Base-by-base conservation (phyloP, 2,329 filamentous ascomycete species). In the Shiraia sp. region DNA sequence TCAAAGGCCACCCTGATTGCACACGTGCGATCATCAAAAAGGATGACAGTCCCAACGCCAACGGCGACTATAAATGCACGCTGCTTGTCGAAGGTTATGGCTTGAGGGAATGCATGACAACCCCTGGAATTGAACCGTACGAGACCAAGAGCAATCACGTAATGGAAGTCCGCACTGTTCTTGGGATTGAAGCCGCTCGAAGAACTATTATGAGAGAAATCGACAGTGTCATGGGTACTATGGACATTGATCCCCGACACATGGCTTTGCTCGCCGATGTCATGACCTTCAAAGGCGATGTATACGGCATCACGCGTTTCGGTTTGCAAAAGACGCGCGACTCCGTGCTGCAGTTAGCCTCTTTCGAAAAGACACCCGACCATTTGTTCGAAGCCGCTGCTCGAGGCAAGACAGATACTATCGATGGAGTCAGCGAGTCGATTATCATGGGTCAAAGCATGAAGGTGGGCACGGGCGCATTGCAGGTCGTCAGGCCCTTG, bases 361-460 rank as follows among this genome's bases (percentile, higher is more conserved):
- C 87, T 13, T 99, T 99, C 65, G 93, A 99, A 72, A 97, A 97
- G 80, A 99, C 93, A 32, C 90, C 93, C 0, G 93, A 99, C 66
- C 93, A 99, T 72, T 73, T 99, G 28, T 99, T 99, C 62, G 92
- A 96, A 51, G 93, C 93, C 2, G 93, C 91, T 6, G 88, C 90
- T 4, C 85, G 86, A 42, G 95, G 95, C 79, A 96, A 96, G 76
- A 86, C 83, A 19, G 93, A 99, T 72, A 79, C 82, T 49, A 95
- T 99, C 47, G 88, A 96, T 68, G 93, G 93, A 59, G 93, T 99
- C 8, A 88, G 83, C 40, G 93, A 99, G 73, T 95, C 90, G 71
- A 97, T 99, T 65, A 99, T 99, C 65, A 93, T 97, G 86, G 93
- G 93, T 12, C 92, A 97, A 77, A 91, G 86, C 29, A 95, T 97